phyloP scores from a whole-genome alignment of 148 eudicot genomes.

The Hydrangea macrophylla region DNA sequence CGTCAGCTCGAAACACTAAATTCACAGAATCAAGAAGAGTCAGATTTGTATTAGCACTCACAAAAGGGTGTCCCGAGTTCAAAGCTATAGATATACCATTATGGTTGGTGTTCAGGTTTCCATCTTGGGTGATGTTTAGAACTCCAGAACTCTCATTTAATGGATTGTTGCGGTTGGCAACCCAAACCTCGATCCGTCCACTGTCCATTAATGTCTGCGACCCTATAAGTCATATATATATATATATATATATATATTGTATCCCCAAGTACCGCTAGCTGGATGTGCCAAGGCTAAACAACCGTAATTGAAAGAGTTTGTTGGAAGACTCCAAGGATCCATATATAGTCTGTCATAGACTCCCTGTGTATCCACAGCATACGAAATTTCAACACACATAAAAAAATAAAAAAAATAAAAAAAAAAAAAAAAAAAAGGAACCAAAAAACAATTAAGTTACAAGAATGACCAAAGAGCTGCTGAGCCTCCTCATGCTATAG shows the following conservation, averaged over 20 bases:
- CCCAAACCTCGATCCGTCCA: constrained; percentile 9
- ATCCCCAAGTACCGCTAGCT: constrained; percentile 4
- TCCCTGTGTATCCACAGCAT: constrained; percentile 2
- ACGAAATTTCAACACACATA: background rate
- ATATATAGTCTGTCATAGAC: background rate
- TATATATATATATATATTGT: no score
- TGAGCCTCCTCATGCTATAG: no score
- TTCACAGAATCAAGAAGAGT: constrained; percentile 19
- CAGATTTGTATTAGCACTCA: background rate
- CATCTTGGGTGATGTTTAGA: constrained; percentile 2
- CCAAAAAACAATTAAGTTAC: no score
- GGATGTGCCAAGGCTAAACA: background rate
- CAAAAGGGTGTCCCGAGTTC: constrained; percentile 6
- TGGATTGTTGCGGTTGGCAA: constrained; percentile 10
- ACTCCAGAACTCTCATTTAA: background rate
- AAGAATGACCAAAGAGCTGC: no score
- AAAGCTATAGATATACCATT: background rate
- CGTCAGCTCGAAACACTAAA: constrained; percentile 6
- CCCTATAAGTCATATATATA: background rate
- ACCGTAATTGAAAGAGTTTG: constrained; percentile 7
- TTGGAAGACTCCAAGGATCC: constrained; percentile 1
- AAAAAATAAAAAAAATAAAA: no score
- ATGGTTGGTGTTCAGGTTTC: background rate
- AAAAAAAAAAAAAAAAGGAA: no score
- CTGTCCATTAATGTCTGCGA: no score